phyloP scores from a whole-genome alignment of 805 yeast genomes.

The Candida pseudofarinosa region DNA sequence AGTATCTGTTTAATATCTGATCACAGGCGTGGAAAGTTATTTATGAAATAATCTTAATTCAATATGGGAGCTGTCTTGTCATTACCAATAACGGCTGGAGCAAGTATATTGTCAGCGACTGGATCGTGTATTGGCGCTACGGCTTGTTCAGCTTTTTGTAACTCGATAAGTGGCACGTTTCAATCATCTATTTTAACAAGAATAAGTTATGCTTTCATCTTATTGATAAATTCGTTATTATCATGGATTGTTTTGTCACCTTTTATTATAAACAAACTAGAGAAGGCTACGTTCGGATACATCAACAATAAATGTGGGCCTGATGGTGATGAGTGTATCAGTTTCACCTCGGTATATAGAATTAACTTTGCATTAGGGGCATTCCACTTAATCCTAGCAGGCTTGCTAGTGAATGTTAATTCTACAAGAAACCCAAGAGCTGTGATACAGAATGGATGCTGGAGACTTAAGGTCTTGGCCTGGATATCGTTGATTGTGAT shows the following conservation, averaged over 20 bases:
- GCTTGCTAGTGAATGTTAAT: conserved; percentile 64
- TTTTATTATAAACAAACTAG: conserved; percentile 70
- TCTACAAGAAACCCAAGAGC: conserved; percentile 77
- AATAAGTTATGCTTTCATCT: conserved; percentile 75
- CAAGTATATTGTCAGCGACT: conserved; percentile 28
- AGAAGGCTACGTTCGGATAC: conserved; percentile 62
- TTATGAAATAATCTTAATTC: too few species aligned
- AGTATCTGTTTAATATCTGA: too few species aligned
- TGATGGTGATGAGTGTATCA: conserved; percentile 72
- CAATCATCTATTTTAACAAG: conserved; percentile 81
- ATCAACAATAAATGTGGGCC: conserved; percentile 67
- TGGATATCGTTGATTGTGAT: conserved; percentile 55
- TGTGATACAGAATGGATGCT: conserved; percentile 83
- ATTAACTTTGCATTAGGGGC: conserved; percentile 83
- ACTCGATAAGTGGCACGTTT: conserved; percentile 53
- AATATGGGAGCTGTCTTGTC: conserved; percentile 68
- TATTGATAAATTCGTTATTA: conserved; percentile 71
- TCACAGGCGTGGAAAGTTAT: too few species aligned
- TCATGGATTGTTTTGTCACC: conserved; percentile 94
- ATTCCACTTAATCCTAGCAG: conserved; percentile 69
- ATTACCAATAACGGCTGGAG: conserved; percentile 59
- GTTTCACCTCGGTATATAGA: conserved; percentile 92
- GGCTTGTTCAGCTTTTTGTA: conserved; percentile 58
- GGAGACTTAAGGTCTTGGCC: conserved; percentile 70
- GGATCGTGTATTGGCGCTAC: conserved; percentile 84